Base-by-base conservation (phyloP, 2,329 filamentous ascomycete genomes). In the Drechmeria coniospora region DNA sequence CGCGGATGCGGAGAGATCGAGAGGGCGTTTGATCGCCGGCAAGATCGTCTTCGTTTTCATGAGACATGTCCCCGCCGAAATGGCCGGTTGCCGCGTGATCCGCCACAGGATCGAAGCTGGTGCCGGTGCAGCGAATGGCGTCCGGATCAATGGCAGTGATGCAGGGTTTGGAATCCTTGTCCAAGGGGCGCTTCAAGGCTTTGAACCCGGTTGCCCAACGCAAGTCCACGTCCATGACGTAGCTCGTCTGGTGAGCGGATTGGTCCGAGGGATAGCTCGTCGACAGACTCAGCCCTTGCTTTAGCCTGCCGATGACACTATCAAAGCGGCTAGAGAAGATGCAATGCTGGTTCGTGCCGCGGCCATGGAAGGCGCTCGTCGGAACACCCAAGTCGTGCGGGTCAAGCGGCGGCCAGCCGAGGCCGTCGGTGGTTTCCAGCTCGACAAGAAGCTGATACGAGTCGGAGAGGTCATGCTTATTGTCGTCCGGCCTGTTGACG, bases 371-470 rank as follows among this genome's bases (percentile, higher is more conserved):
- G 6, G 41, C 34, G 10, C 34, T 29, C 14, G 31, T 13, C 8
- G 42, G 29, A 28, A 49, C 33, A 11, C 46, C 50, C 25, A 52
- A 41, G 35, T 52, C 50, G 11, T 42, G 39, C n/a, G 42, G 35
- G 20, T 61, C 56, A 10, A 60, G 42, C 0, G 68, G 68, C 4
- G 68, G 68, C 68, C 68, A 73, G 21, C 50, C 50, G 8, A 51
- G 47, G 29, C 59, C 56, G 24, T 57, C 57, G 5, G 57, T 57
- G 7, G 65, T 60, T 39, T 66, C 63, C 11, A 73, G 46, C 39
- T 72, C 65, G 21, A 70, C 47, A 13, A 54, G 48, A 10, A 72
- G 43, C 32, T 56, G 50, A 42, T 72, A 73, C 14, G 50, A 47
- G 27, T 65, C 56, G 17, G 59, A 61, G 21, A 68, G 46, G 33